Conservation (phyloP, 75 land plant species). For the Sequoia sempervirens region DNA sequence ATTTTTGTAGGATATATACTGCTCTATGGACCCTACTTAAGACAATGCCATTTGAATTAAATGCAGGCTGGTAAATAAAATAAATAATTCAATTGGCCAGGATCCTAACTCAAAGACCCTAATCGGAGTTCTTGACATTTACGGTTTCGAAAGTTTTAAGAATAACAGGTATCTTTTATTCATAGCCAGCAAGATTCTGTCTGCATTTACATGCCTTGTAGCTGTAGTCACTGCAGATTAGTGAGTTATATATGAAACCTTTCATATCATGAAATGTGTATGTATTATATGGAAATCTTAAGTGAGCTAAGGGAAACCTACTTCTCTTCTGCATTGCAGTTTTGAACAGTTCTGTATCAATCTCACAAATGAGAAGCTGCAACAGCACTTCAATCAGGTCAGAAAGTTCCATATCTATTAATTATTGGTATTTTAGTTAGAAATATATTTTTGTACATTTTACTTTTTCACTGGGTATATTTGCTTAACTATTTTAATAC, state of each 20-base stretch:
- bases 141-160: conserved; percentile 99
- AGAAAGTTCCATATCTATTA: not conserved
- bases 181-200: not conserved
- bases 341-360: conserved; percentile 99
- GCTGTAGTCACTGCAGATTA: not conserved
- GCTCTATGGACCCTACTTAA: not conserved
- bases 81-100: conserved; percentile 94
- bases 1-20: not conserved
- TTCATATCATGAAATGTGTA: not conserved
- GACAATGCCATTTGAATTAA: not conserved
- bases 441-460: not conserved
- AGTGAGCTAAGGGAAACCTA: not conserved
- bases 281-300: not conserved
- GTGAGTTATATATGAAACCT: not conserved
- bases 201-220: not conserved
- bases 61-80: conserved; percentile 91
- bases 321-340: conserved; percentile 31
- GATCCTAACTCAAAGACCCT: conserved; percentile 82
- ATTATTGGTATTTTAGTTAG: not conserved
- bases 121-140: conserved; percentile 99
- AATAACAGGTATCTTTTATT: conserved; percentile 71
- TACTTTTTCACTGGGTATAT: not conserved
- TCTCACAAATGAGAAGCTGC: conserved; percentile 96
- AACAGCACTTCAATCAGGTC: conserved; percentile 99
- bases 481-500: not conserved